A percentile compares a stretch with the other conserved stretches of the same genome.
Evolutionary conservation across 306 rosid species (phyloP).

Genomic region (Potentilla sterilis): DNA sequence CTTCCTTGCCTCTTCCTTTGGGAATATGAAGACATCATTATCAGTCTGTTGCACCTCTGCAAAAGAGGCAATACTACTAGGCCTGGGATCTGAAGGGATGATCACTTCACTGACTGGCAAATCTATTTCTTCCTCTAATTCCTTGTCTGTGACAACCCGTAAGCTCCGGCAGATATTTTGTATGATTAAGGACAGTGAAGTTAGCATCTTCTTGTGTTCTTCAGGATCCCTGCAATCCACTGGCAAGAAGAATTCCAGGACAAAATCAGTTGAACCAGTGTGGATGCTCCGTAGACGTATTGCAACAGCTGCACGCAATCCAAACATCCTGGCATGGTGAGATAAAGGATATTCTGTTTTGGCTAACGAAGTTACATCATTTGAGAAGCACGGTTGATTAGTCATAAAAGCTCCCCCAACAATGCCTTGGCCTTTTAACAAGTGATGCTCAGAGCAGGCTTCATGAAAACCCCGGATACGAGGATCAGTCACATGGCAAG

Average conservation of each 20-base stretch:
- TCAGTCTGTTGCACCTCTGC: slow-evolving; percentile 30
- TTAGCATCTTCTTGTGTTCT: slow-evolving; percentile 76
- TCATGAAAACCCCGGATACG: slow-evolving; percentile 58
- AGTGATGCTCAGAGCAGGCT: slow-evolving; percentile 97
- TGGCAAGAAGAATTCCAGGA: slow-evolving; percentile 96
- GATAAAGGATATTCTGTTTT: slow-evolving; percentile 85
- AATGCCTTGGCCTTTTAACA: slow-evolving; percentile 90
- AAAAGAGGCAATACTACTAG: slow-evolving; percentile 24
- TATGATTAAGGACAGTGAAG: slow-evolving; percentile 68
- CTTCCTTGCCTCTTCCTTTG: slow-evolving; percentile 36
- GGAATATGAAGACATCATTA: slow-evolving; percentile 32
- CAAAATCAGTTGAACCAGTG: slow-evolving; percentile 59
- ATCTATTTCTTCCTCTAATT: slow-evolving; percentile 50
- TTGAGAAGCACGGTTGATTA: slow-evolving; percentile 78
- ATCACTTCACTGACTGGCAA: slow-evolving; percentile 33
- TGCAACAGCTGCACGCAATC: slow-evolving; percentile 81
- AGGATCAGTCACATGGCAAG: slow-evolving; percentile 73
- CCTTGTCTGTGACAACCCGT: slow-evolving; percentile 70
- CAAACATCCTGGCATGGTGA: slow-evolving; percentile 78
- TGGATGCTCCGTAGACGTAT: slow-evolving; percentile 80
- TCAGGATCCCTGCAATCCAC: slow-evolving; percentile 58
- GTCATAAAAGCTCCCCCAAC: slow-evolving; percentile 81
- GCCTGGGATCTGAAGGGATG: slow-evolving; percentile 26
- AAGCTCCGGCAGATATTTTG: slow-evolving; percentile 61
- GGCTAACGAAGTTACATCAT: slow-evolving; percentile 59